Conservation (phyloP, 805 yeast genomes). For the Candida ipomoeae region DNA sequence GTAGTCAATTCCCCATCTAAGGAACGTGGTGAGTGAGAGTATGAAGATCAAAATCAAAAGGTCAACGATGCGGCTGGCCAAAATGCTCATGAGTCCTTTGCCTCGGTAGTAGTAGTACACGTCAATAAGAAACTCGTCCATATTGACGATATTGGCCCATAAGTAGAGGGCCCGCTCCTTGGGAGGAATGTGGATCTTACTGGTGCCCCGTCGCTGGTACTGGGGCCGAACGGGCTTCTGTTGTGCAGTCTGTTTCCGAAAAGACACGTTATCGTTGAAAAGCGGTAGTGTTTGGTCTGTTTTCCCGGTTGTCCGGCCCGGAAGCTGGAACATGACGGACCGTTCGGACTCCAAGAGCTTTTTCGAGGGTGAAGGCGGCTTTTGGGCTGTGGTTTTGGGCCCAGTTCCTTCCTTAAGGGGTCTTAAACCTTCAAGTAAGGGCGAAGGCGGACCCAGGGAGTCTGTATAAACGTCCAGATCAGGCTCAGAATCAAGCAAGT, state of each 20-base stretch:
- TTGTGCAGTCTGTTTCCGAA: not conserved
- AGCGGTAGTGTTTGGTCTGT: slow-evolving; percentile 4
- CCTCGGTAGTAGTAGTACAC: slow-evolving; percentile 81
- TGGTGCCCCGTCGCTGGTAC: slow-evolving; percentile 5
- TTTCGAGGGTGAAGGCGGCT: not conserved
- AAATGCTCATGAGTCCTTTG: slow-evolving; percentile 78
- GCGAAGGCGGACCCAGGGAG: slow-evolving; percentile 19
- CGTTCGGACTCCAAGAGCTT: slow-evolving; percentile 2
- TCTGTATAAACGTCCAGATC: slow-evolving; percentile 31
- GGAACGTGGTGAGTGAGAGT: slow-evolving; percentile 69
- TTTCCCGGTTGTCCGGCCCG: not conserved
- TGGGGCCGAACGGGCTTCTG: not conserved
- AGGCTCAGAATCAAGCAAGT: slow-evolving; percentile 30
- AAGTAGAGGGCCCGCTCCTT: slow-evolving; percentile 83
- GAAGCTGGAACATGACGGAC: slow-evolving; percentile 12
- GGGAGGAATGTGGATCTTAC: slow-evolving; percentile 32
- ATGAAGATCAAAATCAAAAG: slow-evolving; percentile 74
- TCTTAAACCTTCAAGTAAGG: slow-evolving; percentile 7
- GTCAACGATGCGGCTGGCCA: slow-evolving; percentile 61
- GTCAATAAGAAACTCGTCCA: slow-evolving; percentile 81
- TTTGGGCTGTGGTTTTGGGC: not conserved
- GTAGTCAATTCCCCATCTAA: slow-evolving; percentile 78
- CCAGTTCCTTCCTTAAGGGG: not conserved
- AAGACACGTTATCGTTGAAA: slow-evolving; percentile 3
- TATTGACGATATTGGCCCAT: slow-evolving; percentile 94